Base-by-base conservation (phyloP, 768 basidiomycete species). In the Leccinum broughii region DNA sequence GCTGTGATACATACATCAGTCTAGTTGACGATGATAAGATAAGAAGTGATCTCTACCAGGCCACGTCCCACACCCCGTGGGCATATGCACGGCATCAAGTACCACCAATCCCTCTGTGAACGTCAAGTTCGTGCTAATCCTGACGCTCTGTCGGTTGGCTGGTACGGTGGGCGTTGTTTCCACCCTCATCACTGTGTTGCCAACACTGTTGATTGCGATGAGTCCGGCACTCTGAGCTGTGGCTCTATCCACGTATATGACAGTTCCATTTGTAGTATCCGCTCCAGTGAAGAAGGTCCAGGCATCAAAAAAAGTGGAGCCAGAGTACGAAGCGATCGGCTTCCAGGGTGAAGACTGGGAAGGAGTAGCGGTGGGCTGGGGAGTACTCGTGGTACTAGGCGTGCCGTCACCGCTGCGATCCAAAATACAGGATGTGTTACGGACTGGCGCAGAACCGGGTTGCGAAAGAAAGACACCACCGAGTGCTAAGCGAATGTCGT, bases 61-160 rank as follows among this genome's bases (percentile, higher is more conserved):
- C 93, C 92, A 94, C 24, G 86, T 87, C 37, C 87, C 93, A 73
- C 93, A 95, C 14, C 93, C 93, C 0, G 87, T 86, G 6, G 93
- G 93, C 88, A 95, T 93, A 72, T 96, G 93, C 24, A 86, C 80
- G 28, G 92, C 83, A 73, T 95, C 93, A 80, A 95, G 81, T 49
- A 95, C 78, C 63, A 94, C 79, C 49, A 96, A 78, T 39, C 82
- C 87, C 9, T 85, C 84, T 32, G 83, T 89, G 68, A 84, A 89
- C 3, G 76, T 73, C 55, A 77, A 72, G 37, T 85, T 70, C 0
- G 88, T 85, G 53, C 85, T 86, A 65, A 98, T 89, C 63, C 95
- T 87, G 39, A 96, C 81, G 64, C 89, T 88, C 72, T 85, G 81
- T 61, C 95, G 84, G 56, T 82, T 88, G 41, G 71, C 82, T n/a